phyloP scores from a whole-genome alignment of 2,329 filamentous ascomycete species.

The Remersonia thermophila region DNA sequence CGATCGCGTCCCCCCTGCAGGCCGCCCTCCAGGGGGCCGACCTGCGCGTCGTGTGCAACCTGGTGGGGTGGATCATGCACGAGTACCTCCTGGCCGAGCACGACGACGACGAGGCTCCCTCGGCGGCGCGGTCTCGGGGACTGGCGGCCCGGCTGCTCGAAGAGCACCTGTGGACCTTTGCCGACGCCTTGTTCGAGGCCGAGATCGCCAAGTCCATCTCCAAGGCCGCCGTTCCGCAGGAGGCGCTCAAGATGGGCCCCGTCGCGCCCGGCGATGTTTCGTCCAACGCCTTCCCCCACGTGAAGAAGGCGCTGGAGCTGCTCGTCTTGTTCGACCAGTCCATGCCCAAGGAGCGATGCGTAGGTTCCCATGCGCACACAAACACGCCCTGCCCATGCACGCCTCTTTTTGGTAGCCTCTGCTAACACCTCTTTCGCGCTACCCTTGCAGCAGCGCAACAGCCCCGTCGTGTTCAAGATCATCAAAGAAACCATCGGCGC shows the following conservation, averaged over 20 bases:
- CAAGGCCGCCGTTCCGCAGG: conserved; percentile 33
- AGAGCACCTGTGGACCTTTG: conserved; percentile 46
- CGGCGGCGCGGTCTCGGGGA: conserved; percentile 41
- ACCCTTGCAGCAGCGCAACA: conserved; percentile 43
- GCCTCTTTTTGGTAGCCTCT: too few species aligned
- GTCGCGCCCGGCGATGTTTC: conserved; percentile 36
- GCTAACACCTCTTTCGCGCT: too few species aligned
- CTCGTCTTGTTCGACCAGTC: conserved; percentile 50
- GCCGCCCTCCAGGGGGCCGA: conserved; percentile 34
- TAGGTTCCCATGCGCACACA: conserved; percentile 25
- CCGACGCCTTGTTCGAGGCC: conserved; percentile 40
- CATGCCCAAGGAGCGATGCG: conserved; percentile 51
- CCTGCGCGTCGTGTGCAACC: conserved; percentile 38
- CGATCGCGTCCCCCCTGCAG: conserved; percentile 38
- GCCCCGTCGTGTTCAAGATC: conserved; percentile 51
- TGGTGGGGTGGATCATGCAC: conserved; percentile 45
- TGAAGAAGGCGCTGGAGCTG: conserved; percentile 46
- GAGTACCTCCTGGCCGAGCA: conserved; percentile 45
- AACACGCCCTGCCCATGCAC: too few species aligned
- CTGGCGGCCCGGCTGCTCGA: conserved; percentile 43
- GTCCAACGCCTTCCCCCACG: conserved; percentile 45
- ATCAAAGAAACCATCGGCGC: conserved; percentile 83
- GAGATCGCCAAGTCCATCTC: conserved; percentile 44
- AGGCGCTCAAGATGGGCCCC: conserved; percentile 38
- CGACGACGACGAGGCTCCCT: conserved; percentile 43